These are phyloP conservation scores for Paecilomyces variotii DNA, from an alignment of 2,329 filamentous ascomycete genomes.

Conservation along the genomic window DNA sequence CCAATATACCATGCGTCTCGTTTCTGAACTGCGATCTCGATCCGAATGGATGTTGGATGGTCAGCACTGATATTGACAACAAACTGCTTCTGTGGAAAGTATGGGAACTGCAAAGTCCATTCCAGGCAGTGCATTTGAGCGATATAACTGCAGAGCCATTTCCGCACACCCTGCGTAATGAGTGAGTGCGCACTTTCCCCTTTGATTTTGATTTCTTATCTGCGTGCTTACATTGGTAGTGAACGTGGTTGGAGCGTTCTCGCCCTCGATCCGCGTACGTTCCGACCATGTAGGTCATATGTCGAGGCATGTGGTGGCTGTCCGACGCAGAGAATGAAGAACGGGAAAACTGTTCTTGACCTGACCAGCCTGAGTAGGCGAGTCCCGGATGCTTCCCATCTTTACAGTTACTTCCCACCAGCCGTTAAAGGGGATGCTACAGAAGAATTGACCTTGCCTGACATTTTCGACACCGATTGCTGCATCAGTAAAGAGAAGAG, in stretches of 20 bases:
- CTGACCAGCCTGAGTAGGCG: conserved; percentile 18
- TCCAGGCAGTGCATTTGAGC: conserved; percentile 23
- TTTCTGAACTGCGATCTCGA: conserved; percentile 54
- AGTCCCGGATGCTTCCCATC: conserved; percentile 20
- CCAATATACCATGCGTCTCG: conserved; percentile 51
- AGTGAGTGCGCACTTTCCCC: conserved; percentile 9
- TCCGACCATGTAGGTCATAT: conserved; percentile 25
- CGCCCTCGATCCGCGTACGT: conserved; percentile 37
- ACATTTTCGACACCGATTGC: conserved; percentile 21
- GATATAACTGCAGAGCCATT: conserved; percentile 12
- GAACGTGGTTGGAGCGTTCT: conserved; percentile 40
- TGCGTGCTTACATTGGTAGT: conserved; percentile 5
- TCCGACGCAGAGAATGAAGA: conserved; percentile 12
- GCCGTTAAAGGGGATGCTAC: conserved; percentile 9
- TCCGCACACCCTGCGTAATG: conserved; percentile 17
- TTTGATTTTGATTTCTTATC: neutral
- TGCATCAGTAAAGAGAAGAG: conserved; percentile 6
- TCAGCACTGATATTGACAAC: conserved; percentile 50
- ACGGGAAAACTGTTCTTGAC: conserved; percentile 18
- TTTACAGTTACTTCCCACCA: conserved; percentile 20
- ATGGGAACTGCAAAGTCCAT: conserved; percentile 29
- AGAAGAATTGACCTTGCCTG: conserved; percentile 15
- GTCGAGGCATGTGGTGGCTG: conserved; percentile 35
- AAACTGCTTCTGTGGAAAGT: conserved; percentile 43
- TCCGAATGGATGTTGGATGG: conserved; percentile 47